phyloP scores from a whole-genome alignment of 2,329 filamentous ascomycete genomes.

The Ceratocystis papillata region DNA sequence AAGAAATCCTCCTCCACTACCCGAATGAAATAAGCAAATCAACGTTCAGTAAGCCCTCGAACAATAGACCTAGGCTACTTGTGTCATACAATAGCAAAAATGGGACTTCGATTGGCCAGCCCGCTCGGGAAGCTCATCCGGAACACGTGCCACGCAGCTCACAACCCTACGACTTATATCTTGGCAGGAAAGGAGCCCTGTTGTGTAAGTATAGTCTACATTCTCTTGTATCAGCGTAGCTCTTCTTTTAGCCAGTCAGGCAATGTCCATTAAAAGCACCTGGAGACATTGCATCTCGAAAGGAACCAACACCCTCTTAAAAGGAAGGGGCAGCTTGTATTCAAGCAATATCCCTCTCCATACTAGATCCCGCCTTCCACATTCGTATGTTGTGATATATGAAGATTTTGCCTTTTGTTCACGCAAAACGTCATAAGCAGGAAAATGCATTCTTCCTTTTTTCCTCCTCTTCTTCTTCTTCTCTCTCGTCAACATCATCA shows the following conservation, averaged over 20 bases:
- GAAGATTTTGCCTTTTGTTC: background rate
- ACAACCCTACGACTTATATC: background rate
- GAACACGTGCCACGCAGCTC: background rate
- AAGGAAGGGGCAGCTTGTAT: background rate
- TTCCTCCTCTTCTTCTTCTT: background rate
- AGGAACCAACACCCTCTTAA: background rate
- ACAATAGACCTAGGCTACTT: too few species aligned
- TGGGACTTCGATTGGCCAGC: background rate
- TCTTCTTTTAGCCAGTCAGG: background rate
- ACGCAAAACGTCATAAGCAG: background rate
- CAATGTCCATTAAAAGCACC: background rate
- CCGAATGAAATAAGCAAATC: too few species aligned
- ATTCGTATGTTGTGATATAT: background rate
- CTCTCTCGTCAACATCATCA: background rate
- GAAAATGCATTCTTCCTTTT: background rate
- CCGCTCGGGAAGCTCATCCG: background rate
- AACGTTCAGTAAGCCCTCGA: too few species aligned
- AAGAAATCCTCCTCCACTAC: too few species aligned
- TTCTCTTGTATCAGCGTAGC: background rate
- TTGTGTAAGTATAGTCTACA: background rate
- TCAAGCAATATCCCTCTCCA: slow-evolving; percentile 2
- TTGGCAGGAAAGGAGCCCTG: background rate
- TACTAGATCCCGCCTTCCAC: background rate
- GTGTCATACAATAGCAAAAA: too few species aligned
- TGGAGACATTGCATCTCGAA: background rate